Percentiles rank a stretch among this genome's conserved stretches.
Conservation (phyloP, 2,329 filamentous ascomycete species). For the Chaetomiaceae sp. region DNA sequence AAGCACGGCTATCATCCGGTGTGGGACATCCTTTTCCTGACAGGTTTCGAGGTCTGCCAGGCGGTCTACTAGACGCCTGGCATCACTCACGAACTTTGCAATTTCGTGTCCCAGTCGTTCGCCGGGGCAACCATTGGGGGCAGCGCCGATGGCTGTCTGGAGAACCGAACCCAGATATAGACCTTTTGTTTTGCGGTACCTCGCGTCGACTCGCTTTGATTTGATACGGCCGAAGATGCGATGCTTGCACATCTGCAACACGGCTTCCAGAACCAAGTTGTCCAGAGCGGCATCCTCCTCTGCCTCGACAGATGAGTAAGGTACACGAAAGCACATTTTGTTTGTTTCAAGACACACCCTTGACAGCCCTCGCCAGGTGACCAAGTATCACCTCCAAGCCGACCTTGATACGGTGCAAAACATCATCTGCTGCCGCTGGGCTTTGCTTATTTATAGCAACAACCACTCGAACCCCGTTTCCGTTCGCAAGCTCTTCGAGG, state of each 20-base stretch:
- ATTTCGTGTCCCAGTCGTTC: not conserved
- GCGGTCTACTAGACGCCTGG: not conserved
- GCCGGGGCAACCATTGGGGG: not conserved
- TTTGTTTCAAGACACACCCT: constrained; percentile 4
- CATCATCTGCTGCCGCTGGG: not conserved
- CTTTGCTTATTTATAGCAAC: constrained; percentile 18
- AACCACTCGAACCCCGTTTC: constrained; percentile 8
- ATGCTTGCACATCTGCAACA: constrained; percentile 12
- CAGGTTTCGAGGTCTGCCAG: constrained; percentile 8
- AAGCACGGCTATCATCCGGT: constrained; percentile 4
- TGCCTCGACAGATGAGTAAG: not conserved
- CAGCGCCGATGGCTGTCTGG: constrained; percentile 1
- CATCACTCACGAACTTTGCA: constrained; percentile 1
- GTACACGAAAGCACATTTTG: not conserved
- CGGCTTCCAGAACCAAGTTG: constrained; percentile 5
- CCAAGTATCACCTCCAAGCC: constrained; percentile 16
- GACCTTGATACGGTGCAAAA: constrained; percentile 11
- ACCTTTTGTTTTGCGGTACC: not conserved
- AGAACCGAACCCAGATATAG: not conserved
- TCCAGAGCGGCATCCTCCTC: not conserved
- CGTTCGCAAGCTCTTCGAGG: constrained; percentile 12
- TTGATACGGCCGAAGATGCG: constrained; percentile 13
- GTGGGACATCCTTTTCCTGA: not conserved
- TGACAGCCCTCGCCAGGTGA: constrained; percentile 3
- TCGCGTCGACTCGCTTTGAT: not conserved